A percentile compares a stretch with the other conserved stretches of the same genome.
These are phyloP conservation scores for Pythium periplocum DNA, from an alignment of 352 stramenopile genomes.

Conservation along the genomic window DNA sequence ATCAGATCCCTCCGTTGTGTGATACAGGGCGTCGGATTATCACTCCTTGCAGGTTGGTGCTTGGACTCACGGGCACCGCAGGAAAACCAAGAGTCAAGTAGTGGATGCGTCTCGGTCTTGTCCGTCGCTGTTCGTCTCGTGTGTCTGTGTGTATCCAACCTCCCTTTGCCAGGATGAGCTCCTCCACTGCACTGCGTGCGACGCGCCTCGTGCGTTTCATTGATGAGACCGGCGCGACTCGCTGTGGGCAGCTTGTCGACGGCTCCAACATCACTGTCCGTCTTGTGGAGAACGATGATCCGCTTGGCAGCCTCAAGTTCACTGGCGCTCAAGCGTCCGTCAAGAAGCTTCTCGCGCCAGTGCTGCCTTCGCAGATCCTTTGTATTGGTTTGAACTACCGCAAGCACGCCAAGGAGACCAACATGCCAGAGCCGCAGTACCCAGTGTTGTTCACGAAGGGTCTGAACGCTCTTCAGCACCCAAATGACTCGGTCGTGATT, in stretches of 20 bases:
- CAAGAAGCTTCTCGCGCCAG: slow-evolving; percentile 68
- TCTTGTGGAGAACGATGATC: slow-evolving; percentile 64
- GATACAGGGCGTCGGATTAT: too few species aligned
- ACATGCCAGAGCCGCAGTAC: slow-evolving; percentile 73
- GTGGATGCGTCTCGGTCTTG: too few species aligned
- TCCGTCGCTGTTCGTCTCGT: too few species aligned
- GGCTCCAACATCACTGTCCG: slow-evolving; percentile 31
- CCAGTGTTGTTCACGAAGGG: slow-evolving; percentile 89
- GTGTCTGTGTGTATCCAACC: too few species aligned
- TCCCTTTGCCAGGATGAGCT: background rate
- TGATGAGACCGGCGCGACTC: slow-evolving; percentile 43
- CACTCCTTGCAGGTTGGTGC: too few species aligned
- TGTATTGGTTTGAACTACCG: slow-evolving; percentile 90
- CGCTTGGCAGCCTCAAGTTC: slow-evolving; percentile 53
- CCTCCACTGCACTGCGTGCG: slow-evolving; percentile 23
- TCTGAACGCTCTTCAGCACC: slow-evolving; percentile 71
- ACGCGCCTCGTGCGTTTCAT: slow-evolving; percentile 66
- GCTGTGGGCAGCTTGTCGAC: slow-evolving; percentile 48
- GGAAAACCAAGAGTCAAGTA: too few species aligned
- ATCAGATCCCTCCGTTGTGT: too few species aligned
- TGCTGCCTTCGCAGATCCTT: slow-evolving; percentile 79
- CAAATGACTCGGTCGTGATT: slow-evolving; percentile 73
- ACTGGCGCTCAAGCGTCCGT: slow-evolving; percentile 59
- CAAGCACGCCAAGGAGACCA: slow-evolving; percentile 85
- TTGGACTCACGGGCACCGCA: too few species aligned